phyloP scores from a whole-genome alignment of 1,139 yeast species.

The Pichiaceae sp. region DNA sequence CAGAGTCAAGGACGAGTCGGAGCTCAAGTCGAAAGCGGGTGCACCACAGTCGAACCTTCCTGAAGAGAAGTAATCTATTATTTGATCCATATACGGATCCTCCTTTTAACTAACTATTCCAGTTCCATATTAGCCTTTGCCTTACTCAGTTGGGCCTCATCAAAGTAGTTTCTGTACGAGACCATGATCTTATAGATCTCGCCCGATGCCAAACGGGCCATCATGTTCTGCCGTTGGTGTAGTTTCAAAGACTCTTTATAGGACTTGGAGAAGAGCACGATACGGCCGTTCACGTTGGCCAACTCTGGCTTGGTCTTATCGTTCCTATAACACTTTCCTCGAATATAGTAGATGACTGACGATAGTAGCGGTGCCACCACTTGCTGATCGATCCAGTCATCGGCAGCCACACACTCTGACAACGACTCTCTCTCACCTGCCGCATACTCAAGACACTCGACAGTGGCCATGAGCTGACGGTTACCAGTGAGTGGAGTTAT shows the following conservation, averaged over 20 bases:
- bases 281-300: constrained; percentile 11
- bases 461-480: constrained; percentile 8
- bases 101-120: neutral
- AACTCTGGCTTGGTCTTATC: constrained; percentile 9
- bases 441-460: constrained; percentile 4
- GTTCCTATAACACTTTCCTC: constrained; percentile 9
- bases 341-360: constrained; percentile 16
- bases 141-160: constrained; percentile 4
- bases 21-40: constrained; percentile 17
- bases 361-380: constrained; percentile 16
- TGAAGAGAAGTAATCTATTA: constrained; percentile 5
- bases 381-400: constrained; percentile 1
- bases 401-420: neutral
- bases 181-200: constrained; percentile 13
- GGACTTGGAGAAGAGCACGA: constrained; percentile 11
- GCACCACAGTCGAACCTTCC: constrained; percentile 7
- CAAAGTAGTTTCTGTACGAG: constrained; percentile 11
- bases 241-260: constrained; percentile 11
- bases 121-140: neutral
- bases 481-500: constrained; percentile 3
- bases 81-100: neutral
- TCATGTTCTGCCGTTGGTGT: constrained; percentile 4
- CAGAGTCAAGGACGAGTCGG: constrained; percentile 19
- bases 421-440: neutral
- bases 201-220: constrained; percentile 14